phyloP scores from a whole-genome alignment of 768 basidiomycete species.

The Erythrobasidium yunnanense region DNA sequence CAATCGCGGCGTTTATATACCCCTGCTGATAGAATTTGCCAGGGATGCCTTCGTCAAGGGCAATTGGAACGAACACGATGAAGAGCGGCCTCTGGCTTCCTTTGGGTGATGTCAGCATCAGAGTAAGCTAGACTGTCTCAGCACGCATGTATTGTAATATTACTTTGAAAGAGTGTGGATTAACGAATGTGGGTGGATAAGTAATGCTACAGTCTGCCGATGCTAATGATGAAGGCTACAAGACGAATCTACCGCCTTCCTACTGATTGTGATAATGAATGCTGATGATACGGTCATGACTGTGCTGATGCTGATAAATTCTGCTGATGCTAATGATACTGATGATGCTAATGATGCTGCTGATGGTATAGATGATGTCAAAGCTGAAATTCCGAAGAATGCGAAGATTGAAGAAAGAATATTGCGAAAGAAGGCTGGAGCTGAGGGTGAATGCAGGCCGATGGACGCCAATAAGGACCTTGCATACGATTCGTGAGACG shows the following conservation, averaged over 20 bases:
- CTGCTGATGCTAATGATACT: no score
- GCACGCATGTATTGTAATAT: not conserved
- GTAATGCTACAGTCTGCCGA: not conserved
- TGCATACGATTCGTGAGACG: no score
- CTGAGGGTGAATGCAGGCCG: no score
- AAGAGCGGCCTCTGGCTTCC: slow-evolving; percentile 12
- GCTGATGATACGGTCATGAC: no score
- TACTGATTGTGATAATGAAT: no score
- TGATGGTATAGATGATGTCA: no score
- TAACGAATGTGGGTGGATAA: not conserved
- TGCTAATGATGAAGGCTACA: not conserved
- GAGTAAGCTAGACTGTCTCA: not conserved
- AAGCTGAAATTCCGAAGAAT: no score
- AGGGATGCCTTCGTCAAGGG: slow-evolving; percentile 25
- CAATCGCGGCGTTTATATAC: not conserved
- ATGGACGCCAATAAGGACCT: no score
- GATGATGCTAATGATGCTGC: no score
- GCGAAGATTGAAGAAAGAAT: no score
- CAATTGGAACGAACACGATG: not conserved
- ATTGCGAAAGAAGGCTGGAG: no score
- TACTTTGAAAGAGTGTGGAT: not conserved
- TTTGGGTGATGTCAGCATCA: not conserved
- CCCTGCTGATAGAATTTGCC: not conserved
- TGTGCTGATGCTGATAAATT: no score
- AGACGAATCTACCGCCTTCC: not conserved